Conservation (phyloP, 352 stramenopile species). For the Peronospora belbahrii region DNA sequence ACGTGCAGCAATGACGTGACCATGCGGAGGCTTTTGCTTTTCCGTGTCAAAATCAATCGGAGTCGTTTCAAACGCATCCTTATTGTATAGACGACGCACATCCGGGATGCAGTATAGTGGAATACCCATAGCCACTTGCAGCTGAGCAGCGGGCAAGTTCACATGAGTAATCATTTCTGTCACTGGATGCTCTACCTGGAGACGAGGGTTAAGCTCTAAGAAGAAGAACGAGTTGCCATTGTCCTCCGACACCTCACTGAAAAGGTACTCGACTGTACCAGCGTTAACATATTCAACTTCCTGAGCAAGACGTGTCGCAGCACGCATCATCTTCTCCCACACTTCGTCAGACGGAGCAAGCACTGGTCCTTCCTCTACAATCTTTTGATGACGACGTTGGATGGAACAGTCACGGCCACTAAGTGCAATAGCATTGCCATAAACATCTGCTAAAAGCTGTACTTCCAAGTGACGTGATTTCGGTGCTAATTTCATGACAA, state of each 20-base stretch:
- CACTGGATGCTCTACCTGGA: conserved; percentile 98
- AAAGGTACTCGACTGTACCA: conserved; percentile 99
- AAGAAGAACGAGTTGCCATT: conserved; percentile 97
- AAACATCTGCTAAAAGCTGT: conserved; percentile 97
- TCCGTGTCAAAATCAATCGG: conserved; percentile 95
- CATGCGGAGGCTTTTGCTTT: conserved; percentile 67
- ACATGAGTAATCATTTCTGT: conserved; percentile 99
- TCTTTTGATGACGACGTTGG: conserved; percentile 99
- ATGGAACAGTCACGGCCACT: conserved; percentile 99
- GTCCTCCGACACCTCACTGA: conserved; percentile 90
- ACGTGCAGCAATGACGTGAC: conserved; percentile 97
- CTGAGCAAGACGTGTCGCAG: conserved; percentile 95
- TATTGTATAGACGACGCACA: conserved; percentile 95
- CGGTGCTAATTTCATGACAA: conserved; percentile 98
- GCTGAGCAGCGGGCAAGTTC: conserved; percentile 95
- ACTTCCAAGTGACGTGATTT: conserved; percentile 98
- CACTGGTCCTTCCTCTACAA: conserved; percentile 98
- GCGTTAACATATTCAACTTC: conserved; percentile 99
- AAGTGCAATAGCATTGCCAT: conserved; percentile 97
- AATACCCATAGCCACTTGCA: conserved; percentile 99
- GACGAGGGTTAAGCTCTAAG: conserved; percentile 98
- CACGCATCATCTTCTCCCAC: conserved; percentile 97
- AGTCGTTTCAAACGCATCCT: conserved; percentile 87
- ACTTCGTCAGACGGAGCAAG: conserved; percentile 90
- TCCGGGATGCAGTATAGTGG: conserved; percentile 97